Evolutionary conservation across 495 filamentous ascomycete genomes (phyloP), one percentile per base, ranked within the genome.

Genomic region (Daldinia vernicosa): DNA sequence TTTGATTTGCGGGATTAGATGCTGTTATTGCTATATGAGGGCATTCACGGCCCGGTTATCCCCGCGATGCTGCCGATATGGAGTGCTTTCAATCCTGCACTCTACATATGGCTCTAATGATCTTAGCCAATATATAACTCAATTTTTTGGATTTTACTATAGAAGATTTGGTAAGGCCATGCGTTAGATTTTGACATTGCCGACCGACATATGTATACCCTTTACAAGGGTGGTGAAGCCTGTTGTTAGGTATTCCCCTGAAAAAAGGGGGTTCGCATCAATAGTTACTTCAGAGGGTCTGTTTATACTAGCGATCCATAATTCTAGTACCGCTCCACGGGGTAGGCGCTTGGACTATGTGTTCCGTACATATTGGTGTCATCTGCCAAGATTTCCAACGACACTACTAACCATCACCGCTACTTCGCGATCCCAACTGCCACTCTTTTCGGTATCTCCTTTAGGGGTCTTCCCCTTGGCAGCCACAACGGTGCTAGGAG

Each of bases 341-440:
- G 50, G 50, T 53, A 17, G 22, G 50, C 30, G n/a, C 9, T 14
- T 33, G 56, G 27, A 47, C 7, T 3, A 26, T 5, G 3, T 11
- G 7, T 37, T 35, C 28, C 0, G n/a, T n/a, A n/a, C 19, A 19
- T 28, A 9, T 37, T 53, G 60, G 24, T n/a, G 15, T 79, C 68
- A 85, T 74, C 81, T 74, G 9, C 81, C 81, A 1, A 83, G 63
- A 60, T 82, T 83, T 27, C 79, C 80, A 27, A 86, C 76, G 0
- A 97, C 87, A 50, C 90, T 89, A 60, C 91, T 90, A 58, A 97
- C 91, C 94, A 99, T 97, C 35, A 99, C 94, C 6, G 95, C 94
- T 28, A 95, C 91, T 80, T 98, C 95, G 61, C 94, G 87, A 75
- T 98, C 96, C 90, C 93, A 97, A 58, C 84, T 74, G 3, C 65